Base-by-base conservation (phyloP, 805 yeast species). In the Scheffersomyces amazonensis region DNA sequence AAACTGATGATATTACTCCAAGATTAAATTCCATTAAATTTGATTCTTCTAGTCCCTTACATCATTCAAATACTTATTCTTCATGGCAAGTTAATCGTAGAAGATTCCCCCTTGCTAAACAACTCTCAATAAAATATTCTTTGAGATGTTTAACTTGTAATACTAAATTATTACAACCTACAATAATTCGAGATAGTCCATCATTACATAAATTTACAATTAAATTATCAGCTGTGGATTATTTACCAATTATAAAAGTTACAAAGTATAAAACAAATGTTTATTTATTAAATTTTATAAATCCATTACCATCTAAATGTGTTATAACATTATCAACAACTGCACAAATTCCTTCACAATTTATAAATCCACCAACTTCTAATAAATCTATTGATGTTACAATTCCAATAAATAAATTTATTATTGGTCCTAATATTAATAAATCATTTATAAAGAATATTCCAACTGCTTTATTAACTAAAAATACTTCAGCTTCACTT, bases 151-250 rank as follows among this genome's bases (percentile, higher is more conserved):
- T 39, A 32, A 44, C 44, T 12, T 69, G 74, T 44, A 50, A 50
- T 36, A 53, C 58, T 1, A 33, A 38, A 12, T 41, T 68, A 15
- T 36, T 53, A 20, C 35, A 44, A 13, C 71, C 70, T 2, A 49
- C 51, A 2, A 41, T 47, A 1, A 65, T 59, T 17, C 43, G 56
- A 7, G 42, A 51, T 18, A 53, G 57, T 45, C 48, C 48, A 15
- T 39, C 35, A 17, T n/a, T 38, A 10, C 49, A 58, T 43, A 67
- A 67, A 36, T 57, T 53, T 37, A 32, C 49, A 15, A 45, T 50
- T 13, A 62, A 59, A 36, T 63, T 55, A 46, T 54, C 58, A 35
- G 70, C 71, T 2, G 40, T 54, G 5, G 72, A 68, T 27, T 54
- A 50, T 22, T 32, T 67, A 39, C 73, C 74, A 13, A 41, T 46